Base-by-base conservation (phyloP, 345 rosid genomes). In the Psidium guajava region DNA sequence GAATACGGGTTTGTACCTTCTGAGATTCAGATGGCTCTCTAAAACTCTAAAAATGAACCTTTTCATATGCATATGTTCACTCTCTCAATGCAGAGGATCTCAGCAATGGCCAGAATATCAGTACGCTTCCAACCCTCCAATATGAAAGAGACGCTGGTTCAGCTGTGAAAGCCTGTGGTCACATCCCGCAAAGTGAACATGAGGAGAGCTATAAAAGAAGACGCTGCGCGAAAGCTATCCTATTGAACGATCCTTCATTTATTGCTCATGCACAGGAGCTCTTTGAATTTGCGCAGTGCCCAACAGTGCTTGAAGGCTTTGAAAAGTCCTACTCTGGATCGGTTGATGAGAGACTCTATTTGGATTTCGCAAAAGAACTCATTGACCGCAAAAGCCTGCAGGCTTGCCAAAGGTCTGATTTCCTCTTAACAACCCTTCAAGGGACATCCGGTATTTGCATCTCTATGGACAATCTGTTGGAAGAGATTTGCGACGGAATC, bases 291-390 rank as follows among this genome's bases (percentile, higher is more conserved):
- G 82, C 88, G 25, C 77, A 84, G 75, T 89, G 85, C 61, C 85
- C 85, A 64, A 58, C 84, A 14, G 47, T 82, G 53, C 54, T 85
- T 54, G 87, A 85, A 87, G 59, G 81, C 42, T 54, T 51, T 15
- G 75, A 77, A 44, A 85, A 75, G 25, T 11, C 74, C 18, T 87
- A 82, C 75, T 54, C 82, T 22, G 57, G 57, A 36, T 83, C 74
- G 47, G 85, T 88, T 27, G 86, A 89, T 28, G 85, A 83, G 82
- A 91, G 84, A 90, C 93, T 94, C 86, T 90, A 87, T 75, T 82
- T 93, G 82, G 98, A 94, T 85, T 95, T 90, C 49, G 94, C 98
- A 73, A 91, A 90, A 64, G 99, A 96, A 89, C 90, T 91, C 82
- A 82, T 91, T 27, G 90, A 82, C 84, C 91, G 90, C 16, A 92